Evolutionary conservation across 495 filamentous ascomycete genomes (phyloP).

Genomic region (Podospora tetraspora): DNA sequence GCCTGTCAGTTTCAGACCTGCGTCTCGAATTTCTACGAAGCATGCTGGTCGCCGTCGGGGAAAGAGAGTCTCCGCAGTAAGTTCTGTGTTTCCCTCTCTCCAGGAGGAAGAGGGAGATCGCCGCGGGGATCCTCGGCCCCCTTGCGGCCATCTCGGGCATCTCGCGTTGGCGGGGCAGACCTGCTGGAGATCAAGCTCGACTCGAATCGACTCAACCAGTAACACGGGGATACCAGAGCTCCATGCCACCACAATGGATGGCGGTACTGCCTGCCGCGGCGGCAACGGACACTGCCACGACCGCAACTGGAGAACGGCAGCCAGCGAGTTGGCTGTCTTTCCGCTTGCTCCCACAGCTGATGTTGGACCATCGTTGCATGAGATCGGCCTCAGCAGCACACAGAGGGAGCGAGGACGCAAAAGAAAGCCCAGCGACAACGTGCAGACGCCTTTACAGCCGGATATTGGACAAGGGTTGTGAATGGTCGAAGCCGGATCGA

Average conservation of each 20-base stretch:
- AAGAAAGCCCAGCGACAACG: constrained; percentile 10
- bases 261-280: constrained; percentile 6
- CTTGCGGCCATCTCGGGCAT: not conserved
- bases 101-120: constrained; percentile 2
- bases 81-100: not conserved
- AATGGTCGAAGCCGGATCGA: constrained; percentile 20
- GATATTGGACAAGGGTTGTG: constrained; percentile 20
- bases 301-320: not conserved
- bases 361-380: constrained; percentile 11
- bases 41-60: not conserved
- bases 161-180: not conserved
- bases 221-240: not conserved
- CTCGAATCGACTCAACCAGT: not conserved
- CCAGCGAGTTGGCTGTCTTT: not conserved
- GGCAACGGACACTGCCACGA: not conserved
- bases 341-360: constrained; percentile 5
- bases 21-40: constrained; percentile 10
- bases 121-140: not conserved
- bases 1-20: constrained; percentile 13
- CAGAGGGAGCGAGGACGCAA: not conserved
- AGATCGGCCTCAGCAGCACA: constrained; percentile 10
- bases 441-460: constrained; percentile 20
- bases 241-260: not conserved
- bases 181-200: not conserved
- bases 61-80: not conserved